These are phyloP conservation scores for Bidens hawaiensis DNA, from an alignment of 140 eudicot genomes.

Conservation along the genomic window DNA sequence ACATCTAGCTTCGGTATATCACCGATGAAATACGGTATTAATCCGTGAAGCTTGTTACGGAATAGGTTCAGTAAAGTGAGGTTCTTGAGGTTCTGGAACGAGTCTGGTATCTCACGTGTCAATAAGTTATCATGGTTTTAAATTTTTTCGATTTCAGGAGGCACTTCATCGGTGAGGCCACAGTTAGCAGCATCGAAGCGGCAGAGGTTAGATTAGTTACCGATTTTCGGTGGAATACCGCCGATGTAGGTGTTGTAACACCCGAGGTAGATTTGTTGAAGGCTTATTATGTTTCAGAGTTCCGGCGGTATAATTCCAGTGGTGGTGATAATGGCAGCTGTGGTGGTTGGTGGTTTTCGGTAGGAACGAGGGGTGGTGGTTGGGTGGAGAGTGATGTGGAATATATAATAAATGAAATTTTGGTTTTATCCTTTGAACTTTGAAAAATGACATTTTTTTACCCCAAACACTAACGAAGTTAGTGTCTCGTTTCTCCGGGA, in stretches of 20 bases:
- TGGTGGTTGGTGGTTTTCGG: no score
- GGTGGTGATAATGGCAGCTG: no score
- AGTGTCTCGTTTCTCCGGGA: no score
- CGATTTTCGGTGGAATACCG: constrained; percentile 70
- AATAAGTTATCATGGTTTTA: no score
- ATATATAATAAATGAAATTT: no score
- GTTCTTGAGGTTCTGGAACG: constrained; percentile 28
- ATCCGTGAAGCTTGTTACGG: no score
- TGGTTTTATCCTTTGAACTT: no score
- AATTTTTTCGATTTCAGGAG: constrained; percentile 43
- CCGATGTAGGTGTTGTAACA: constrained; percentile 64
- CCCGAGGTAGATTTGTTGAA: constrained; percentile 61
- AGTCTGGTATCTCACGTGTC: constrained; percentile 62
- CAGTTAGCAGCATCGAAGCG: constrained; percentile 76
- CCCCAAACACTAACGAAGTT: no score
- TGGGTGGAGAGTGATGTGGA: no score
- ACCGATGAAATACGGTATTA: constrained; percentile 57
- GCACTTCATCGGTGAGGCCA: constrained; percentile 48
- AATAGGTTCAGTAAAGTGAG: no score
- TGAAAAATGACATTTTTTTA: no score
- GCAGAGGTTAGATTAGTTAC: constrained; percentile 45
- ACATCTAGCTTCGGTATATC: constrained; percentile 68
- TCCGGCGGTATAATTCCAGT: constrained; percentile 60
- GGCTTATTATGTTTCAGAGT: constrained; percentile 53
- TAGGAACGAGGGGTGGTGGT: no score